phyloP scores from a whole-genome alignment of 345 rosid species.

The Arabidopsis suecica region DNA sequence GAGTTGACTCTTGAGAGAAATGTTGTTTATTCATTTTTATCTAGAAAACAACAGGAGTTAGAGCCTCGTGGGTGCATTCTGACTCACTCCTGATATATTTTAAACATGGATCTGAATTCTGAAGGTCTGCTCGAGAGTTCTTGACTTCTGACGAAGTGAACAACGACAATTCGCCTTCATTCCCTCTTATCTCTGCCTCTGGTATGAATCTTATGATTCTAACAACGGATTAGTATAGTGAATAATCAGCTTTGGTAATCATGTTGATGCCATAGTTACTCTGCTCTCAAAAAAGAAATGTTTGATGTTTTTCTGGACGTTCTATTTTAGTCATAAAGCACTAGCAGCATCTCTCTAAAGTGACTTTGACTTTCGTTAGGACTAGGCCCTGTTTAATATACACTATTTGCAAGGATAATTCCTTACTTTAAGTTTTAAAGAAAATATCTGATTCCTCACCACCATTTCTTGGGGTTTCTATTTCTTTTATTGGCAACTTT shows the following conservation, averaged over 20 bases:
- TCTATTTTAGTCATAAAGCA: slow-evolving; percentile 41
- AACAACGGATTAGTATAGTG: slow-evolving; percentile 10
- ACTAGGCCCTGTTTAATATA: slow-evolving; percentile 27
- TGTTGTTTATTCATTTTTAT: slow-evolving; percentile 56
- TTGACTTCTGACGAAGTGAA: slow-evolving; percentile 45
- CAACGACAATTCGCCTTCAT: slow-evolving; percentile 27
- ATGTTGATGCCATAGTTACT: slow-evolving; percentile 36
- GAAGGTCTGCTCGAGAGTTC: slow-evolving; percentile 20
- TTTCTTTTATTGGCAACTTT: slow-evolving; percentile 49
- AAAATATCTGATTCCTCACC: slow-evolving; percentile 46
- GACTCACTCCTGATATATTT: slow-evolving; percentile 42
- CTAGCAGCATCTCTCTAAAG: slow-evolving; percentile 42
- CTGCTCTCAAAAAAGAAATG: slow-evolving; percentile 32
- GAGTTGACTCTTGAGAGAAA: slow-evolving; percentile 56
- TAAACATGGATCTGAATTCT: slow-evolving; percentile 36
- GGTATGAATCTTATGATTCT: slow-evolving; percentile 36
- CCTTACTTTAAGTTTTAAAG: slow-evolving; percentile 40
- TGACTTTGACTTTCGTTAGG: slow-evolving; percentile 43
- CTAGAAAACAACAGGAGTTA: slow-evolving; percentile 37
- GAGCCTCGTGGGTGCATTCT: slow-evolving; percentile 50
- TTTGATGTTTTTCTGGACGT: slow-evolving; percentile 31
- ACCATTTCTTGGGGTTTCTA: slow-evolving; percentile 26
- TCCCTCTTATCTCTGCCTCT: slow-evolving; percentile 3
- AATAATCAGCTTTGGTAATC: slow-evolving; percentile 30
- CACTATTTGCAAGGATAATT: slow-evolving; percentile 41